Base-by-base conservation (phyloP, 495 filamentous ascomycete species). In the Penicillium cataractarum region DNA sequence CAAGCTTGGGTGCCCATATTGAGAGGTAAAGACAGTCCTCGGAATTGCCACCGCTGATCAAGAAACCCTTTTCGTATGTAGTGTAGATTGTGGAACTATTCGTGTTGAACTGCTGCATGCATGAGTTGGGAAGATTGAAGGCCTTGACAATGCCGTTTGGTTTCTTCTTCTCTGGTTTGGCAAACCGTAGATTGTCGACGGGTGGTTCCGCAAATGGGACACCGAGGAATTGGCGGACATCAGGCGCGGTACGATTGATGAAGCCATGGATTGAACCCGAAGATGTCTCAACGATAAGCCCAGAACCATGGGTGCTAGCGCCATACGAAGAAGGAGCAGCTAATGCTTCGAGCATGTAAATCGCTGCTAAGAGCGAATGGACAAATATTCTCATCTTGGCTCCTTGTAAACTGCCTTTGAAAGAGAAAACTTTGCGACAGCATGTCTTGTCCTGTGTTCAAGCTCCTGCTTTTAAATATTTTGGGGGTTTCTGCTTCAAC, bases 11-110 rank as follows among this genome's bases (percentile, higher is more conserved):
- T 40, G 71, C 61, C 71, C 71, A 71, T 37, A 78, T 66, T 51
- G 76, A 76, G 39, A 78, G 67, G 26, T 62, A 70, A 29, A 78
- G 62, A 55, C 76, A 78, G 55, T 78, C 76, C 57, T 78, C 76
- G 0, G 53, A 57, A 42, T 52, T 62, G 0, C 53, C 60, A 0
- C 60, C 60, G 35, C 44, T 57, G 8, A 52, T n/a, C 7, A 57
- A 26, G n/a, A 62, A 57, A 8, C 44, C 53, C 12, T 32, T 50
- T 19, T 57, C 60, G 32, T 65, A 60, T 12, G 42, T 24, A 7
- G 58, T 65, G 24, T 61, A 65, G n/a, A 65, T 56, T 2, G 62
- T 61, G 12, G 58, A 60, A 19, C 42, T 26, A 42, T 54, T 54
- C 9, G 31, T 39, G 27, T 60, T 51, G 32, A 60, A 60, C 22